Percentiles rank a stretch among this genome's conserved stretches.
Evolutionary conservation across 352 stramenopile species (phyloP).

Genomic region (Pythium periplocum): DNA sequence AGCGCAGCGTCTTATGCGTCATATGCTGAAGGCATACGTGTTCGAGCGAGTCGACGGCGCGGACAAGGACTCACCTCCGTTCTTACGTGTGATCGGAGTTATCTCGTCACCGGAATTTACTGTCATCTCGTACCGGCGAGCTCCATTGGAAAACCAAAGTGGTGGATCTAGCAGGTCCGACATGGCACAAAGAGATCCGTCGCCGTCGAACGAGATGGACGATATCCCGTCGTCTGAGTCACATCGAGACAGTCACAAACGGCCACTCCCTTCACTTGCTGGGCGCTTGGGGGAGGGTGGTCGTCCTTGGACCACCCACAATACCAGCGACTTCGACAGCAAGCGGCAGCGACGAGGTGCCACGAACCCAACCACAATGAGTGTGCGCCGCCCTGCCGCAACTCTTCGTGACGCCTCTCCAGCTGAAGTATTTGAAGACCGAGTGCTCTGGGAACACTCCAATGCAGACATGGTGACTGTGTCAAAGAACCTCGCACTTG

Average conservation of each 20-base stretch:
- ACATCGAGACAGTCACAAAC: conserved; percentile 1
- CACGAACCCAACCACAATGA: neutral
- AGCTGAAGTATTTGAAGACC: conserved; percentile 32
- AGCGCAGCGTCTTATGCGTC: conserved; percentile 34
- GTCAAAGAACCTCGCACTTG: conserved; percentile 59
- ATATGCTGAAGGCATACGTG: conserved; percentile 41
- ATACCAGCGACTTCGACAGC: conserved; percentile 2
- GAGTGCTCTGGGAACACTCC: conserved; percentile 47
- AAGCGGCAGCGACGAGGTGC: conserved; percentile 6
- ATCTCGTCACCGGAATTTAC: conserved; percentile 59
- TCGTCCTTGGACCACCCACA: neutral
- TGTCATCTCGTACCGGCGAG: conserved; percentile 66
- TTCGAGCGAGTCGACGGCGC: conserved; percentile 20
- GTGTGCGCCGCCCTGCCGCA: too few species aligned
- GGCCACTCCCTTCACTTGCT: neutral
- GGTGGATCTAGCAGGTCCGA: neutral
- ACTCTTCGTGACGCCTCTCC: conserved; percentile 12
- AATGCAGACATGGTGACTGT: conserved; percentile 30
- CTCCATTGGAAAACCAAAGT: conserved; percentile 19
- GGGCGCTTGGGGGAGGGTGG: too few species aligned
- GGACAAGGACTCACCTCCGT: conserved; percentile 11
- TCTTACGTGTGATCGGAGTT: conserved; percentile 45
- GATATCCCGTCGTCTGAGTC: too few species aligned
- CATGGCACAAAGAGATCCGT: conserved; percentile 9
- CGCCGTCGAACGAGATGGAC: neutral